A percentile compares a stretch with the other conserved stretches of the same genome.
phyloP scores from a whole-genome alignment of 1,139 yeast species.

The Debaryomyces sp. region DNA sequence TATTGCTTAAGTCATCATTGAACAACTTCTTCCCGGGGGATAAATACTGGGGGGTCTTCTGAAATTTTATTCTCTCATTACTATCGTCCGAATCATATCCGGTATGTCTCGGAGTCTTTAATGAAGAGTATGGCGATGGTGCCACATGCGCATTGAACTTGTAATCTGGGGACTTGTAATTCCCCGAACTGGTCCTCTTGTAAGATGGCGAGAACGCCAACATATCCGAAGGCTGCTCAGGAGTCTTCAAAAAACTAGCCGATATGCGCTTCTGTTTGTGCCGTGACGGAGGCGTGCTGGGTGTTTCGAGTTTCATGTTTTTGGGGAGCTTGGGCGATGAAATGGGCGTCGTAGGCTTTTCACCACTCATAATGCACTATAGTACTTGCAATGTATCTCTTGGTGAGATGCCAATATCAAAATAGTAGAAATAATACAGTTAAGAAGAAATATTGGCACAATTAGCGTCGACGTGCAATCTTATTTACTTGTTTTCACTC shows the following conservation, averaged over 20 bases:
- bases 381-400: not conserved
- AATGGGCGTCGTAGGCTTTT: constrained; percentile 41
- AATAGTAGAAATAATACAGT: not conserved
- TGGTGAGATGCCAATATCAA: not conserved
- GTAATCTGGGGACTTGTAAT: constrained; percentile 37
- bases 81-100: constrained; percentile 30
- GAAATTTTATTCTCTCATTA: constrained; percentile 28
- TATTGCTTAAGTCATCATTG: constrained; percentile 19
- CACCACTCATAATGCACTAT: constrained; percentile 16
- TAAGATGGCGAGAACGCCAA: constrained; percentile 46
- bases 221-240: constrained; percentile 26
- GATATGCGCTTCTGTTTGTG: constrained; percentile 24
- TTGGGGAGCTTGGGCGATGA: constrained; percentile 30
- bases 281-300: constrained; percentile 32
- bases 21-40: constrained; percentile 43
- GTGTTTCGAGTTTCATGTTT: constrained; percentile 21
- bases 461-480: not conserved
- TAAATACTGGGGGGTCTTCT: constrained; percentile 45
- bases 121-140: constrained; percentile 32
- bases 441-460: not conserved
- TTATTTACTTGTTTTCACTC: not conserved
- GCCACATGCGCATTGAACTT: constrained; percentile 27
- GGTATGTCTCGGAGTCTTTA: constrained; percentile 41
- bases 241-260: constrained; percentile 32
- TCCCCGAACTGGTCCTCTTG: constrained; percentile 37